These are phyloP conservation scores for Aspergillus brasiliensis DNA, from an alignment of 2,329 filamentous ascomycete genomes.

Conservation along the genomic window DNA sequence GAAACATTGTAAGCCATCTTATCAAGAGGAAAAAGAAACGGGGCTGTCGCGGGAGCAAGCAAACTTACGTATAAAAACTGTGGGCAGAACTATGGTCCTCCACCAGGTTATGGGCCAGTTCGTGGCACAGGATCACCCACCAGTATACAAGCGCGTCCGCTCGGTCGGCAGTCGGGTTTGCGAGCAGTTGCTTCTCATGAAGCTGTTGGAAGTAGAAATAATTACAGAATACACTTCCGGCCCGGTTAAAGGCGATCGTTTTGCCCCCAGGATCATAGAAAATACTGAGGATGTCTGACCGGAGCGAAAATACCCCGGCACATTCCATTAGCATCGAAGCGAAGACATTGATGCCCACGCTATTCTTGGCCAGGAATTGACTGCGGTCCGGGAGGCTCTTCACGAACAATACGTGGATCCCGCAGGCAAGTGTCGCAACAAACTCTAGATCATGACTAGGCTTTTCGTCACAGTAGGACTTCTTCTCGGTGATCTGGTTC, in stretches of 20 bases:
- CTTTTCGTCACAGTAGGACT: slow-evolving; percentile 80
- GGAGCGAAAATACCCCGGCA: slow-evolving; percentile 71
- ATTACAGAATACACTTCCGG: slow-evolving; percentile 91
- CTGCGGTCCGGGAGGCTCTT: slow-evolving; percentile 55
- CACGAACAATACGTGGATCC: slow-evolving; percentile 73
- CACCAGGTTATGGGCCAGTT: slow-evolving; percentile 92
- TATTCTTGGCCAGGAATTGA: slow-evolving; percentile 64
- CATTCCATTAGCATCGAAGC: slow-evolving; percentile 69
- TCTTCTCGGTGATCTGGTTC: slow-evolving; percentile 75
- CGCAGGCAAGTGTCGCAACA: slow-evolving; percentile 68
- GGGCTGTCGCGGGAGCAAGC: slow-evolving; percentile 3
- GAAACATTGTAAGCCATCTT: slow-evolving; percentile 5
- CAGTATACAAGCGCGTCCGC: slow-evolving; percentile 79
- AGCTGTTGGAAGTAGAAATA: slow-evolving; percentile 81
- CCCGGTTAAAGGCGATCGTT: slow-evolving; percentile 90
- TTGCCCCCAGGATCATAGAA: slow-evolving; percentile 79
- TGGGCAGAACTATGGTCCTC: slow-evolving; percentile 74
- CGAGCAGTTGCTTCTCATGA: slow-evolving; percentile 59
- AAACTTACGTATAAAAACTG: slow-evolving; percentile 69
- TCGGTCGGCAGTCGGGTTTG: slow-evolving; percentile 47
- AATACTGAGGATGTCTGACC: slow-evolving; percentile 72
- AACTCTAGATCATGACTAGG: slow-evolving; percentile 73
- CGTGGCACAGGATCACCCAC: slow-evolving; percentile 95
- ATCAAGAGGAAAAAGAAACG: background rate
- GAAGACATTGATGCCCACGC: slow-evolving; percentile 68